These are phyloP conservation scores for Lentinula lateritia DNA, from an alignment of 768 basidiomycete species.

Conservation along the genomic window DNA sequence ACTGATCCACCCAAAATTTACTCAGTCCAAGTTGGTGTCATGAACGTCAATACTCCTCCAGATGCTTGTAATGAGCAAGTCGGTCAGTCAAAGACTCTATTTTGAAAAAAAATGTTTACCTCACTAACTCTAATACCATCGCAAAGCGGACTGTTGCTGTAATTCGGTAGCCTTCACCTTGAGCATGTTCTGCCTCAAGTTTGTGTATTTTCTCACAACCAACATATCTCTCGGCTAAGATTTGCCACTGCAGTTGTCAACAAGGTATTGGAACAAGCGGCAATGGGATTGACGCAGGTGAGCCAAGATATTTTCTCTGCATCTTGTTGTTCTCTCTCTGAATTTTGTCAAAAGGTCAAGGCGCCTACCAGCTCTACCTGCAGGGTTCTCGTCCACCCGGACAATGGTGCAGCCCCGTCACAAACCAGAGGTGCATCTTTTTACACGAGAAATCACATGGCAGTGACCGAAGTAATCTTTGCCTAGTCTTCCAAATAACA, in stretches of 20 bases:
- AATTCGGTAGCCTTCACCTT: slow-evolving; percentile 20
- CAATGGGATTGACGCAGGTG: slow-evolving; percentile 12
- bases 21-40: slow-evolving; percentile 16
- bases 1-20: background rate
- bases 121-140: background rate
- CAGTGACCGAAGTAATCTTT: background rate
- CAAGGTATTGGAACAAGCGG: slow-evolving; percentile 9
- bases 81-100: slow-evolving; percentile 6
- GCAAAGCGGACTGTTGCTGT: slow-evolving; percentile 19
- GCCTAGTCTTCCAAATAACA: slow-evolving; percentile 15
- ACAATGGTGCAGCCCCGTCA: slow-evolving; percentile 13
- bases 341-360: background rate
- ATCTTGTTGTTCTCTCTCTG: background rate
- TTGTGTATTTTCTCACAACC: background rate
- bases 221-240: background rate
- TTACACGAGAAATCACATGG: background rate
- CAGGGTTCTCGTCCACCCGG: slow-evolving; percentile 6
- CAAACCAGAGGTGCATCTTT: slow-evolving; percentile 15
- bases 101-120: background rate
- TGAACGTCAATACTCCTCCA: slow-evolving; percentile 16
- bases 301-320: background rate
- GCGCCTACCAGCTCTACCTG: slow-evolving; percentile 7
- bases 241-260: slow-evolving; percentile 15
- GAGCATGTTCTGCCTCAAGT: slow-evolving; percentile 24
- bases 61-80: slow-evolving; percentile 20